phyloP scores from a whole-genome alignment of 768 basidiomycete genomes.

The Lactifluus subvellereus region DNA sequence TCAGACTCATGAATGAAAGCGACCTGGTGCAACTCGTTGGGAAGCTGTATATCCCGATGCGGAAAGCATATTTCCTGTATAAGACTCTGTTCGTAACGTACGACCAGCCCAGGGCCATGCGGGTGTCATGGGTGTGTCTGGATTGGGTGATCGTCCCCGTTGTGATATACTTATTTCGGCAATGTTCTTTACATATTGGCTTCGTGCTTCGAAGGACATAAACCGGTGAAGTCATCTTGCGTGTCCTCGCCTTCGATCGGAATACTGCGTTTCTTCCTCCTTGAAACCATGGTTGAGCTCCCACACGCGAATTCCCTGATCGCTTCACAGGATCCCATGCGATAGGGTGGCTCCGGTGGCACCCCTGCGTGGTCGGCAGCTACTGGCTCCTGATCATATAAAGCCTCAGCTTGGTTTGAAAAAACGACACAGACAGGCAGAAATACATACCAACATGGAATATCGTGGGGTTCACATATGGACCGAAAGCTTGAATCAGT shows the following conservation, averaged over 20 bases:
- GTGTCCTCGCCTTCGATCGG: no score
- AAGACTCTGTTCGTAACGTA: neutral
- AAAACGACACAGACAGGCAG: no score
- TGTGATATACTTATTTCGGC: no score
- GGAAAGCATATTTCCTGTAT: neutral
- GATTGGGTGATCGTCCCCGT: neutral
- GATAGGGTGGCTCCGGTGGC: no score
- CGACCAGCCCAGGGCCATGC: neutral
- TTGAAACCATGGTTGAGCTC: no score
- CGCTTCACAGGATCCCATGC: no score
- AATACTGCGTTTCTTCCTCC: no score
- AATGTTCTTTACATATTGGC: no score
- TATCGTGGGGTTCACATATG: constrained; percentile 43
- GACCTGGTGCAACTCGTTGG: neutral
- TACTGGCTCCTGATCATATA: no score
- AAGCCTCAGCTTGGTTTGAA: no score
- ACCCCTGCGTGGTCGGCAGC: no score
- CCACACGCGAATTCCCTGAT: no score
- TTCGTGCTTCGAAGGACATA: neutral
- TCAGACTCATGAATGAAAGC: constrained; percentile 66
- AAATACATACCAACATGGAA: constrained; percentile 15
- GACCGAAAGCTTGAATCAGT: constrained; percentile 38
- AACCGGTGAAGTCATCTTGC: neutral
- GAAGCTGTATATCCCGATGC: neutral
- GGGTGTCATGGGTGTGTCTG: neutral